These are phyloP conservation scores for Deinandra increscens DNA, from an alignment of 129 eudicot genomes.

Conservation along the genomic window DNA sequence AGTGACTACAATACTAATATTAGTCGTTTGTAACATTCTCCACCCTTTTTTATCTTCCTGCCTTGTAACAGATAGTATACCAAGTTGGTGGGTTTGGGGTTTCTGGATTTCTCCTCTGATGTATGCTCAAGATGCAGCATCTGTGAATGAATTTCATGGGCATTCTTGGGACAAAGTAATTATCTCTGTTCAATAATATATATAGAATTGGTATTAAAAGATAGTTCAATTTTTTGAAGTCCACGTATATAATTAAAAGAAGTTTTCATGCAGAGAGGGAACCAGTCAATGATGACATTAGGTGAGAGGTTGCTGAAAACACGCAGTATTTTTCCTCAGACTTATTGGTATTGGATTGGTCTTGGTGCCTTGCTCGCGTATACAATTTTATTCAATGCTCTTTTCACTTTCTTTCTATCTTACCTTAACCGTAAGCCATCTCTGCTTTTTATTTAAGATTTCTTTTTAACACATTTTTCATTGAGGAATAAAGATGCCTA, in stretches of 20 bases:
- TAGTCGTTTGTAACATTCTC: background rate
- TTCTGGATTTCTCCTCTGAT: slow-evolving; percentile 93
- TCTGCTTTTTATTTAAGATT: background rate
- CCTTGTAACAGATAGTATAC: slow-evolving; percentile 72
- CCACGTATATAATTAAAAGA: slow-evolving; percentile 1
- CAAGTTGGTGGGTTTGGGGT: slow-evolving; percentile 99
- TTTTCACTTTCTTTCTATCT: slow-evolving; percentile 75
- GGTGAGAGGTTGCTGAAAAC: slow-evolving; percentile 72
- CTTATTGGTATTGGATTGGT: slow-evolving; percentile 98
- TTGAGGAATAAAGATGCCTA: slow-evolving; percentile 15
- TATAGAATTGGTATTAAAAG: background rate
- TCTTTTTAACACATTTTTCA: background rate
- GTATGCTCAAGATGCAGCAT: slow-evolving; percentile 95
- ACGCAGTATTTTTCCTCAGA: slow-evolving; percentile 76
- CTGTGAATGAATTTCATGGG: slow-evolving; percentile 93
- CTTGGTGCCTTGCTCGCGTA: slow-evolving; percentile 85
- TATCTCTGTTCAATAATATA: background rate
- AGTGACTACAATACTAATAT: background rate
- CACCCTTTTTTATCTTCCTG: slow-evolving; percentile 12
- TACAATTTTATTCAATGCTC: slow-evolving; percentile 65
- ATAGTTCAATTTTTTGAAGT: background rate
- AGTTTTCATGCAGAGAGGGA: slow-evolving; percentile 52
- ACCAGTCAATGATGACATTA: slow-evolving; percentile 48
- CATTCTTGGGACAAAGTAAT: slow-evolving; percentile 94
- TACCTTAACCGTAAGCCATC: slow-evolving; percentile 82